Evolutionary conservation across 2,329 filamentous ascomycete species (phyloP).

Genomic region (Sporothrix dimorphospora): DNA sequence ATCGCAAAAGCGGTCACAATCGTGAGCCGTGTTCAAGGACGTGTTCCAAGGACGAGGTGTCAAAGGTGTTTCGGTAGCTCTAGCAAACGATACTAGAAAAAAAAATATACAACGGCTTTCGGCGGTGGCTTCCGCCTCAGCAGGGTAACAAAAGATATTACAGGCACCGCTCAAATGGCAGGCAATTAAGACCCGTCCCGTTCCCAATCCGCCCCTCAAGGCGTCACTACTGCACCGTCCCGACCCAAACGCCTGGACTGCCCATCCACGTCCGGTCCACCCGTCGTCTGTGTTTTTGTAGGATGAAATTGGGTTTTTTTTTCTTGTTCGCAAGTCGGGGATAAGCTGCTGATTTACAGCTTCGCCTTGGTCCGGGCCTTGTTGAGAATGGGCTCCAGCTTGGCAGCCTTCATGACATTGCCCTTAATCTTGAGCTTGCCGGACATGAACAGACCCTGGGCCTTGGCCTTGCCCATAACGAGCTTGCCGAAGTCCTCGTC

Average conservation of each 20-base stretch:
- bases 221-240: not conserved
- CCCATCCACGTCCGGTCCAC: not conserved
- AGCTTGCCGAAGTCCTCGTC: slow-evolving; percentile 87
- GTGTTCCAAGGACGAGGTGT: too few relatives aligned
- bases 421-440: slow-evolving; percentile 98
- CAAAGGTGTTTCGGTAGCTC: not conserved
- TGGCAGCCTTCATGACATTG: slow-evolving; percentile 97
- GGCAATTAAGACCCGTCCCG: slow-evolving; percentile 6
- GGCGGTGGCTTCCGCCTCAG: slow-evolving; percentile 14
- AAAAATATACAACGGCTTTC: slow-evolving; percentile 21
- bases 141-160: slow-evolving; percentile 13
- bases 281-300: not conserved
- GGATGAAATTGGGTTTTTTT: not conserved
- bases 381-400: slow-evolving; percentile 90
- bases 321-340: not conserved
- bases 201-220: slow-evolving; percentile 11
- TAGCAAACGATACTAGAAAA: slow-evolving; percentile 14
- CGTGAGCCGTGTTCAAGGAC: too few relatives aligned
- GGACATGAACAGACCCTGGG: slow-evolving; percentile 95
- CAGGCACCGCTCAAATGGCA: slow-evolving; percentile 10
- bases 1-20: slow-evolving; percentile 7
- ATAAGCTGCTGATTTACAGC: slow-evolving; percentile 53
- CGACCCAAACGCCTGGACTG: slow-evolving; percentile 15
- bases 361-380: slow-evolving; percentile 78
- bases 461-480: slow-evolving; percentile 84